A percentile compares a stretch with the other conserved stretches of the same genome.
These are phyloP conservation scores for Solanum aculeatissimum DNA, from an alignment of 305 asterid species.

Conservation along the genomic window DNA sequence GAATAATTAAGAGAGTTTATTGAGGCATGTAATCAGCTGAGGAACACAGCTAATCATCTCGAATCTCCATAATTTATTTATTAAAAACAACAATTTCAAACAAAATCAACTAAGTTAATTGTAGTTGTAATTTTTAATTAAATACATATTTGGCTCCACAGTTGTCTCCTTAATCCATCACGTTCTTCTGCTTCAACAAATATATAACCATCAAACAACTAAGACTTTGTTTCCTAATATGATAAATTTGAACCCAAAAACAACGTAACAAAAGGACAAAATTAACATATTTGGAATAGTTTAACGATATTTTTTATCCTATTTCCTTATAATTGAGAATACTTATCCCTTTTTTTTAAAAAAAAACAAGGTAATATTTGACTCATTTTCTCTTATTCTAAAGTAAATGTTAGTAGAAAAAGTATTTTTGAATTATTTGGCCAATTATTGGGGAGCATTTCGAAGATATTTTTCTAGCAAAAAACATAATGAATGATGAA, in stretches of 20 bases:
- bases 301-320: no score
- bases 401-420: no score
- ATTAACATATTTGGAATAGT: no score
- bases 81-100: not conserved
- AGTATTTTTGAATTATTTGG: not conserved
- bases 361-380: no score
- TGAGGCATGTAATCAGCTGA: conserved; percentile 4
- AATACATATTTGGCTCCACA: not conserved
- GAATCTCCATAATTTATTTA: not conserved
- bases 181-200: not conserved
- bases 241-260: not conserved
- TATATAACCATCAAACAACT: not conserved
- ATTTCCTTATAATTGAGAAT: no score
- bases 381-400: no score
- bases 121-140: not conserved
- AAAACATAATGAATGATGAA: not conserved
- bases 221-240: not conserved
- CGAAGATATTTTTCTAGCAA: not conserved
- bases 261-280: no score
- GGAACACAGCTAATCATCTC: conserved; percentile 5
- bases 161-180: not conserved
- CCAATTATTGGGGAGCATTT: not conserved
- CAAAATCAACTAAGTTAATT: not conserved
- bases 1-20: conserved; percentile 2
- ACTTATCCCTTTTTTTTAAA: no score